A percentile compares a stretch with the other conserved stretches of the same genome.
Evolutionary conservation across 768 basidiomycete genomes (phyloP).

Genomic region (Lactarius pseudohatsudake): DNA sequence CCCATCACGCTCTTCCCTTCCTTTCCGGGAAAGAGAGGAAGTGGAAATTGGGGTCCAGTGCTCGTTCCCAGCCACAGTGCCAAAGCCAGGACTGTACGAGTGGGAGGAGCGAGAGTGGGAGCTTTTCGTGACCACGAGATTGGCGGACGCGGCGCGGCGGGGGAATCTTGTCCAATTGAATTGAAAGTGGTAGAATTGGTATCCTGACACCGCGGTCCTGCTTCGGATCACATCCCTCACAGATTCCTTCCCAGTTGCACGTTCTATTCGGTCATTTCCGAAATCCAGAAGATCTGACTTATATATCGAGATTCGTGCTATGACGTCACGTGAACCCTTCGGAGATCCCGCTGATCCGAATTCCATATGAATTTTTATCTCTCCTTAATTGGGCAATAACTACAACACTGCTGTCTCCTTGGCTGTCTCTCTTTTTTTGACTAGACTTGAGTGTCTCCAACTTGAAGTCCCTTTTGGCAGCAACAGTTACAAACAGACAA

Average conservation of each 20-base stretch:
- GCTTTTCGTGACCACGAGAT: background rate
- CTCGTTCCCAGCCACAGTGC: background rate
- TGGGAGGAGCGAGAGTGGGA: background rate
- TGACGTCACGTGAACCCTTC: background rate
- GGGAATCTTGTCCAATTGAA: constrained; percentile 6
- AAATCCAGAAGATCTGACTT: constrained; percentile 3
- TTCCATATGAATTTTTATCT: background rate
- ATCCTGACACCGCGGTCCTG: constrained; percentile 24
- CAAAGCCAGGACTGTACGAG: background rate
- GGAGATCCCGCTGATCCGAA: background rate
- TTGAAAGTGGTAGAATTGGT: constrained; percentile 16
- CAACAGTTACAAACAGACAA: no score
- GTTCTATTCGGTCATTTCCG: constrained; percentile 15
- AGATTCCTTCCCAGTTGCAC: constrained; percentile 24
- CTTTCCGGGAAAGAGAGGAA: background rate
- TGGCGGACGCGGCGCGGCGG: background rate
- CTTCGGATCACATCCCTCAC: constrained; percentile 19
- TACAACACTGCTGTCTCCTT: no score
- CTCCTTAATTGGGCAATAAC: no score
- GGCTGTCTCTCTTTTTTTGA: no score
- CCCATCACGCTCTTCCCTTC: constrained; percentile 1
- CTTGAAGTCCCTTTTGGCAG: no score
- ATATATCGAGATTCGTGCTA: background rate
- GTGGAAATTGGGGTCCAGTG: background rate
- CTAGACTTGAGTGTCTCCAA: no score